Percentiles rank a stretch among this genome's conserved stretches.
These are phyloP conservation scores for Prunus yedoensis DNA, from an alignment of 331 rosid species.

Conservation along the genomic window DNA sequence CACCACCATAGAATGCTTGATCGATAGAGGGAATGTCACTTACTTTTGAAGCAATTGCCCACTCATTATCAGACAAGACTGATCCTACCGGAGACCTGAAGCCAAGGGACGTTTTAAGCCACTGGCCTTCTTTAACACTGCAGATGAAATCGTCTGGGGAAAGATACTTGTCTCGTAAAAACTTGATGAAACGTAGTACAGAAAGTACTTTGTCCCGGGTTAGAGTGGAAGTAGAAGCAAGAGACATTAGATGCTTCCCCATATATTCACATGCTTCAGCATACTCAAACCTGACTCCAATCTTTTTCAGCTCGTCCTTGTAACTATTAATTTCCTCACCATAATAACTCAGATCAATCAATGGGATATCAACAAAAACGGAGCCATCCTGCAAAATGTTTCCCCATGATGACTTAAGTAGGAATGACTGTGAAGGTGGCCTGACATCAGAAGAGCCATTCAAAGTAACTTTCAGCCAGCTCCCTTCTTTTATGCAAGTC, in stretches of 20 bases:
- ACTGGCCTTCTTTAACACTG: conserved; percentile 35
- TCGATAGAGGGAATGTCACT: conserved; percentile 67
- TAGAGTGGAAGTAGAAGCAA: conserved; percentile 37
- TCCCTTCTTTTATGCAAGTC: conserved; percentile 56
- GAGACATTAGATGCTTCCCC: conserved; percentile 64
- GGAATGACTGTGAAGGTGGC: conserved; percentile 63
- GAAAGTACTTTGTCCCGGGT: conserved; percentile 38
- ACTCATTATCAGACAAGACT: conserved; percentile 47
- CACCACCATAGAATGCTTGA: conserved; percentile 43
- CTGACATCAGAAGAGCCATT: conserved; percentile 34
- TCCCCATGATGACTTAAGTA: conserved; percentile 44
- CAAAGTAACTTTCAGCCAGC: conserved; percentile 58
- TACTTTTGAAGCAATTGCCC: conserved; percentile 56
- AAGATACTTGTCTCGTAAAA: conserved; percentile 32
- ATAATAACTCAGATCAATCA: conserved; percentile 55
- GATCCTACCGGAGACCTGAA: conserved; percentile 57
- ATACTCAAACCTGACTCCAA: conserved; percentile 69
- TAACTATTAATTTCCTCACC: conserved; percentile 38
- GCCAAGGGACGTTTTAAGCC: conserved; percentile 65
- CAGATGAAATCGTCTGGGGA: conserved; percentile 34
- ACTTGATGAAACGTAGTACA: conserved; percentile 53
- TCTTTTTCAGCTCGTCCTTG: conserved; percentile 52
- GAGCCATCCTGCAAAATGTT: conserved; percentile 56
- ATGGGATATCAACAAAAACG: conserved; percentile 62
- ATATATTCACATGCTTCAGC: conserved; percentile 63